Evolutionary conservation across 108 stramenopile species (phyloP).

Genomic region (Cyclotella atomus): DNA sequence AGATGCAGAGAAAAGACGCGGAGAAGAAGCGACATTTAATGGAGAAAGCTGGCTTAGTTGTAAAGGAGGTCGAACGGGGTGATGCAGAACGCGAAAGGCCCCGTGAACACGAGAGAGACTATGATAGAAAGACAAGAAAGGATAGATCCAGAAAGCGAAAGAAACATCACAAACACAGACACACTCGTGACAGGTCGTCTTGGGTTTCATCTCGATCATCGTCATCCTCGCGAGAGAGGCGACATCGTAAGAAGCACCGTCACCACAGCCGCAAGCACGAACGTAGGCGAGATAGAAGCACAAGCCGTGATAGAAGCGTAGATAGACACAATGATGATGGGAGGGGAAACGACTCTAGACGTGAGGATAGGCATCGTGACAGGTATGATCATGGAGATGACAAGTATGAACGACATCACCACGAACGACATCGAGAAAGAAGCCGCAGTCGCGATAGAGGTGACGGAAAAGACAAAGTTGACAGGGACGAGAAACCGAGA

Average conservation of each 20-base stretch:
- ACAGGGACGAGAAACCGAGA: not conserved
- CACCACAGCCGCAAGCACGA: not conserved
- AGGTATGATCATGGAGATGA: not conserved
- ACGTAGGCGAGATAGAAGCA: not conserved
- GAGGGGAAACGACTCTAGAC: slow-evolving; percentile 8
- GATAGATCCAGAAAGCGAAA: slow-evolving; percentile 7
- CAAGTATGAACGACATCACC: slow-evolving; percentile 10
- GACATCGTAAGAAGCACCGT: slow-evolving; percentile 6
- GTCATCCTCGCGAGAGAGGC: slow-evolving; percentile 10
- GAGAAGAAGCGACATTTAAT: slow-evolving; percentile 70
- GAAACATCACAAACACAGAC: slow-evolving; percentile 14
- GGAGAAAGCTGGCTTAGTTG: slow-evolving; percentile 59
- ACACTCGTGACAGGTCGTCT: slow-evolving; percentile 4
- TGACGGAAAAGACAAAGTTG: not conserved
- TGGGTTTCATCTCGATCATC: slow-evolving; percentile 9
- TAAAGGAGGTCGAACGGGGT: slow-evolving; percentile 3
- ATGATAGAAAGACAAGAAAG: not conserved
- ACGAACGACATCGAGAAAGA: not conserved
- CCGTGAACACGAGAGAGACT: not conserved
- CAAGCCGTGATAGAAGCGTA: not conserved
- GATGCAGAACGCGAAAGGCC: not conserved
- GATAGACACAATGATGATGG: slow-evolving; percentile 14
- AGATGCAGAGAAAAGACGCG: slow-evolving; percentile 49
- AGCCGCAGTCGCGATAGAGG: slow-evolving; percentile 18
- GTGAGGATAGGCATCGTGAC: slow-evolving; percentile 2